A percentile compares a stretch with the other conserved stretches of the same genome.
Conservation (phyloP, 148 eudicot genomes). For the Cornus suecica region DNA sequence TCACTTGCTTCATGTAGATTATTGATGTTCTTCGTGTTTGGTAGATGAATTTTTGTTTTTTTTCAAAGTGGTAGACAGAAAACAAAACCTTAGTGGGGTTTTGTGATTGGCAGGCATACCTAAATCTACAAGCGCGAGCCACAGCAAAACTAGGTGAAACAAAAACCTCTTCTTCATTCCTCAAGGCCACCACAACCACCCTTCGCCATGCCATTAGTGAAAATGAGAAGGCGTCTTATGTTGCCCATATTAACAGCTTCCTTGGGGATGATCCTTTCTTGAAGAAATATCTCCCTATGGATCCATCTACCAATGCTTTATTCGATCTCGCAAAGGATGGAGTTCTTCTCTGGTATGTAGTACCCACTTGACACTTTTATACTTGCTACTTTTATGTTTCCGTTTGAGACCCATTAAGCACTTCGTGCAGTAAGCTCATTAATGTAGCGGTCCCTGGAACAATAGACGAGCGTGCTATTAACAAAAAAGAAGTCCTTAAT, state of each 20-base stretch:
- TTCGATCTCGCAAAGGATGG: slow-evolving; percentile 84
- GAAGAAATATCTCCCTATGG: slow-evolving; percentile 69
- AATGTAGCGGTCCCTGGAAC: slow-evolving; percentile 92
- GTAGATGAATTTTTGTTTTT: background rate
- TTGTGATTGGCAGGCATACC: slow-evolving; percentile 49
- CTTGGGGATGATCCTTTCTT: slow-evolving; percentile 71
- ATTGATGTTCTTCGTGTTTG: slow-evolving; percentile 1
- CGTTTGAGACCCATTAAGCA: slow-evolving; percentile 12
- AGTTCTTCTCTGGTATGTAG: slow-evolving; percentile 77
- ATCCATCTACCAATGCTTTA: slow-evolving; percentile 58
- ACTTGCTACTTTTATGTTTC: background rate
- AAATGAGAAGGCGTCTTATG: slow-evolving; percentile 80
- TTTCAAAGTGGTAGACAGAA: background rate
- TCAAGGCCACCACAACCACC: slow-evolving; percentile 78
- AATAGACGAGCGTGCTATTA: slow-evolving; percentile 91
- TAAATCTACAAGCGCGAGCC: slow-evolving; percentile 60
- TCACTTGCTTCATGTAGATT: background rate
- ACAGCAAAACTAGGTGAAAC: slow-evolving; percentile 46
- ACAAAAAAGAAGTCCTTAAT: slow-evolving; percentile 64
- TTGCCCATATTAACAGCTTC: slow-evolving; percentile 68
- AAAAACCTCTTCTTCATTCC: slow-evolving; percentile 65
- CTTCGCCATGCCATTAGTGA: slow-evolving; percentile 77
- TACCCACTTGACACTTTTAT: background rate
- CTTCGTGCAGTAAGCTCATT: slow-evolving; percentile 69
- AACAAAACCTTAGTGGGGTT: background rate